Evolutionary conservation across 257 asterid genomes (phyloP).

Genomic region (Solanum ossicruentum): DNA sequence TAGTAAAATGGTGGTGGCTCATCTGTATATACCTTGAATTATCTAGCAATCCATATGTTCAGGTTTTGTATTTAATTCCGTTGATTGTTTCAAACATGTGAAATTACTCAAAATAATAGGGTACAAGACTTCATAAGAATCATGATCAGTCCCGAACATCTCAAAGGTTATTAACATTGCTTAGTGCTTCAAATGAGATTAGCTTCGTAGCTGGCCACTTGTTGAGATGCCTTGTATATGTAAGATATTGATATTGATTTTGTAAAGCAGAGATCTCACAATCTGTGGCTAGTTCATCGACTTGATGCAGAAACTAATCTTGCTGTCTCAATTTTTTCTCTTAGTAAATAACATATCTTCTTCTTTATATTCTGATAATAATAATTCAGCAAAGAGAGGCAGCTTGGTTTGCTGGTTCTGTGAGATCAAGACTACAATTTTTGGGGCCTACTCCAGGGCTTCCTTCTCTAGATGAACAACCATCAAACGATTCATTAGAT

Average conservation of each 20-base stretch:
- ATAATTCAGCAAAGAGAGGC: slow-evolving; percentile 64
- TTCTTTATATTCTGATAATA: not conserved
- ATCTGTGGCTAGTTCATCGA: not conserved
- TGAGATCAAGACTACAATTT: slow-evolving; percentile 70
- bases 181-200: not conserved
- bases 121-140: not conserved
- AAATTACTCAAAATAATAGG: not conserved
- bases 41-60: not conserved
- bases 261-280: not conserved
- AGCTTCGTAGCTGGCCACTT: not conserved
- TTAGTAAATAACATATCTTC: not conserved
- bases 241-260: not conserved
- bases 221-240: not conserved
- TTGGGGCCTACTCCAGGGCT: slow-evolving; percentile 52
- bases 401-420: slow-evolving; percentile 78
- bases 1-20: not conserved
- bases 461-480: slow-evolving; percentile 33
- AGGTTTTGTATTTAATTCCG: not conserved
- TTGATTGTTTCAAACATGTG: not conserved
- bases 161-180: not conserved
- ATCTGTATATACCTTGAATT: not conserved
- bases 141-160: not conserved
- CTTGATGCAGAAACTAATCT: not conserved
- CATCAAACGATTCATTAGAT: slow-evolving; percentile 27
- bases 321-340: not conserved